Conservation (phyloP, 192 early-diverging fungal genomes). For the Coemansia sp. region DNA sequence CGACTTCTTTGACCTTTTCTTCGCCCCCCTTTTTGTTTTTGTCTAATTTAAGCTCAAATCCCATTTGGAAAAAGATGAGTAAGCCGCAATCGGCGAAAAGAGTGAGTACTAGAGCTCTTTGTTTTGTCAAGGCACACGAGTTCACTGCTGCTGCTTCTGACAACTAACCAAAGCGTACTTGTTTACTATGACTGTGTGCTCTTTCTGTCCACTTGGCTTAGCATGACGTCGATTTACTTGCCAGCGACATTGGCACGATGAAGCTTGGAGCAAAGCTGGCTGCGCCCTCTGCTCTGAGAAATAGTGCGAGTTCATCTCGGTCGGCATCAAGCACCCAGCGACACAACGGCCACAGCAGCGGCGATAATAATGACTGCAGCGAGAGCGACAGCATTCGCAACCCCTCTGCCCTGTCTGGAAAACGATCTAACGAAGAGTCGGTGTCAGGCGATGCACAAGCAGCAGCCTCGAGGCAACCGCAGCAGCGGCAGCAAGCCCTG, state of each 20-base stretch:
- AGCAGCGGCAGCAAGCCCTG: background rate
- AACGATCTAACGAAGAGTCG: background rate
- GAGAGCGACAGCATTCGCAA: constrained; percentile 5
- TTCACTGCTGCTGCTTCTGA: background rate
- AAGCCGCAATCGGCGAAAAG: constrained; percentile 6
- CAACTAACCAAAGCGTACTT: background rate
- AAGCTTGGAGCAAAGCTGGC: constrained; percentile 20
- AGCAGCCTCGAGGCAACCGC: background rate
- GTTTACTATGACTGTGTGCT: background rate
- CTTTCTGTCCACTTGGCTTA: background rate
- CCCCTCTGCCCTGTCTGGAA: background rate
- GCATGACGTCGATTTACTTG: constrained; percentile 32
- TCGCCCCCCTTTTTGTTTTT: constrained; percentile 3
- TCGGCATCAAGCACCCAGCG: constrained; percentile 16
- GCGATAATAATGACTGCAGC: constrained; percentile 9
- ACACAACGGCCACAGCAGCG: constrained; percentile 5
- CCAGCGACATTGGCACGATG: constrained; percentile 40
- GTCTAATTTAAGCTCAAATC: background rate
- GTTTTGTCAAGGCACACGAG: background rate
- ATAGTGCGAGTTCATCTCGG: constrained; percentile 8
- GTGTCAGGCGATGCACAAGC: background rate
- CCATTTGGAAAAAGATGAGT: background rate
- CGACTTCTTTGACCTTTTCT: background rate
- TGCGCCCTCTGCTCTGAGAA: background rate
- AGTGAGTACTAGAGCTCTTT: background rate